Percentiles rank a stretch among this genome's conserved stretches.
Evolutionary conservation across 1,284 basidiomycete species (phyloP).

Genomic region (Mycosarcoma mackinlayi): DNA sequence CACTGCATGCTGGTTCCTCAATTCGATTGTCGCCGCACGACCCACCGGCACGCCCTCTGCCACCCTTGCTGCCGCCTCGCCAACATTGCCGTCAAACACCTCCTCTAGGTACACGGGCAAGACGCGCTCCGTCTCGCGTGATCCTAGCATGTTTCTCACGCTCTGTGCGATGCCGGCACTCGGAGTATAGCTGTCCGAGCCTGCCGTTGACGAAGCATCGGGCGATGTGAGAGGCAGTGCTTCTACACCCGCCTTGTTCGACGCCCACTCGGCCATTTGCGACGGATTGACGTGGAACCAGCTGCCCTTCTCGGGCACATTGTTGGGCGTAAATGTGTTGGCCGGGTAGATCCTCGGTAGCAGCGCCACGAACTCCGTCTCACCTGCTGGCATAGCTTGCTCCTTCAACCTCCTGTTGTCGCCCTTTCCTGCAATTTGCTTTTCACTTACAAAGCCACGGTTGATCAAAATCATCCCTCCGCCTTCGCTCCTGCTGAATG

Average conservation of each 20-base stretch:
- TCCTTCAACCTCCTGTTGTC: slow-evolving; percentile 36
- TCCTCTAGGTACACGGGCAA: slow-evolving; percentile 63
- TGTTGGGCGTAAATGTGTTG: slow-evolving; percentile 88
- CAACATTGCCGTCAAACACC: slow-evolving; percentile 76
- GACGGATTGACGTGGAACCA: slow-evolving; percentile 89
- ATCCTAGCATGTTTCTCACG: slow-evolving; percentile 42
- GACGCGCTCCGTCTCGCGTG: slow-evolving; percentile 24
- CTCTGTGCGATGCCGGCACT: slow-evolving; percentile 43
- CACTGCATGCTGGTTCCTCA: slow-evolving; percentile 93
- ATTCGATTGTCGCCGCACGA: slow-evolving; percentile 82
- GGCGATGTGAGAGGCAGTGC: slow-evolving; percentile 6
- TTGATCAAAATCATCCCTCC: slow-evolving; percentile 76
- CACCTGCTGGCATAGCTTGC: slow-evolving; percentile 18
- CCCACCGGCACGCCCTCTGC: slow-evolving; percentile 86
- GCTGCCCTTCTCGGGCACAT: slow-evolving; percentile 79
- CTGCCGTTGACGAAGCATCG: neutral
- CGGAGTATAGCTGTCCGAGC: slow-evolving; percentile 44
- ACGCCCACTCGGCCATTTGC: slow-evolving; percentile 82
- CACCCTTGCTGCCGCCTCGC: slow-evolving; percentile 76
- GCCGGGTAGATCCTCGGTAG: slow-evolving; percentile 63
- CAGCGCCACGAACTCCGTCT: slow-evolving; percentile 45
- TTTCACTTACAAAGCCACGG: slow-evolving; percentile 82
- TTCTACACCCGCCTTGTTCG: slow-evolving; percentile 84
- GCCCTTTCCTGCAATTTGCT: slow-evolving; percentile 66
- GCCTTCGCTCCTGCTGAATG: slow-evolving; percentile 76